These are phyloP conservation scores for Fusarium sp. DNA, from an alignment of 2,329 filamentous ascomycete genomes.

Conservation along the genomic window DNA sequence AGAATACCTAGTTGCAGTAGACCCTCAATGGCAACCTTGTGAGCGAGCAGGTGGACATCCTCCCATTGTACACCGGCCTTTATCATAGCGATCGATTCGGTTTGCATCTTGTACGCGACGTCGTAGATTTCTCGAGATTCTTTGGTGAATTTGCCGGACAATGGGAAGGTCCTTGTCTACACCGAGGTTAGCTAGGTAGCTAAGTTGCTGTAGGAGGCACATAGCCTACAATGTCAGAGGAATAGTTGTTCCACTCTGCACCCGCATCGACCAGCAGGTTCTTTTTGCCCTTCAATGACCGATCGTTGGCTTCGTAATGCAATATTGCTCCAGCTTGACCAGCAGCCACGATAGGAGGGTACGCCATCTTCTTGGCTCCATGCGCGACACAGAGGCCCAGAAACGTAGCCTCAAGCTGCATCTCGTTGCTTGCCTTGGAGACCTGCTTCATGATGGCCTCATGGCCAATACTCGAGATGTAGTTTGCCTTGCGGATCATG, in stretches of 20 bases:
- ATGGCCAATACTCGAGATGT: background rate
- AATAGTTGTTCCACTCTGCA: background rate
- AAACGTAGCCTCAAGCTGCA: background rate
- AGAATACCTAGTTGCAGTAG: background rate
- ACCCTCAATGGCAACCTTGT: background rate
- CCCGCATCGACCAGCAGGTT: background rate
- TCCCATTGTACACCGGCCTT: background rate
- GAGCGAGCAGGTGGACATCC: background rate
- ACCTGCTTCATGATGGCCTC: background rate
- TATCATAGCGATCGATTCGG: background rate
- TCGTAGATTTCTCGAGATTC: background rate
- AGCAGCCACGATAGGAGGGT: background rate
- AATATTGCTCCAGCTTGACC: background rate
- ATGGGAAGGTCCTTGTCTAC: background rate
- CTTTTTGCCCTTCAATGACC: background rate
- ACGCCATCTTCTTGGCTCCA: slow-evolving; percentile 3
- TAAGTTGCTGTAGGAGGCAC: background rate
- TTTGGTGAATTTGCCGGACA: background rate
- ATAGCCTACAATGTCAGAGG: background rate
- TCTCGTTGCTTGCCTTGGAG: slow-evolving; percentile 2
- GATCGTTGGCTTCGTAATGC: slow-evolving; percentile 3
- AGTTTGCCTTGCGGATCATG: slow-evolving; percentile 2
- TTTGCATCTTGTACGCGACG: background rate
- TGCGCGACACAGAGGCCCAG: background rate
- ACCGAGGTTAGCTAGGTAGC: background rate